These are phyloP conservation scores for Talaromyces wortmannii DNA, from an alignment of 495 filamentous ascomycete genomes.

Conservation along the genomic window DNA sequence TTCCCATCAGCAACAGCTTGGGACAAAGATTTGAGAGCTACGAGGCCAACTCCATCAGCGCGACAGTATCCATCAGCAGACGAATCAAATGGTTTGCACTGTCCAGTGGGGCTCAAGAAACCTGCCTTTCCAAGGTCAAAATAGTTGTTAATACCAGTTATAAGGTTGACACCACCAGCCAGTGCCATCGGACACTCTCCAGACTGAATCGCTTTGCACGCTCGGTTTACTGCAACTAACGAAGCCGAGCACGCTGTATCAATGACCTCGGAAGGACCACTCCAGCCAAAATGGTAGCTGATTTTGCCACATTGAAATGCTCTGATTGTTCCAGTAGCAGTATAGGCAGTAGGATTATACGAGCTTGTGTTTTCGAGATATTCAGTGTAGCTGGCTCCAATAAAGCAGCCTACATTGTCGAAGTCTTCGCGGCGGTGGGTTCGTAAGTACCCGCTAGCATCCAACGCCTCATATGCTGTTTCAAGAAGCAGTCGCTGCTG, in stretches of 20 bases:
- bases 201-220: slow-evolving; percentile 13
- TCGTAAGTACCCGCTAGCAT: slow-evolving; percentile 22
- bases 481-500: slow-evolving; percentile 8
- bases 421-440: slow-evolving; percentile 15
- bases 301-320: slow-evolving; percentile 6
- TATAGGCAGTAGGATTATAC: slow-evolving; percentile 9
- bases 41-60: slow-evolving; percentile 23
- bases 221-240: slow-evolving; percentile 10
- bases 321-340: slow-evolving; percentile 11
- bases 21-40: slow-evolving; percentile 47
- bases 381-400: slow-evolving; percentile 12
- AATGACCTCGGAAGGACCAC: slow-evolving; percentile 18
- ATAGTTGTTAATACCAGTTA: slow-evolving; percentile 17
- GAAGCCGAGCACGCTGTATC: slow-evolving; percentile 25
- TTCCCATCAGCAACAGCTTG: slow-evolving; percentile 56
- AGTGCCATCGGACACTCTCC: slow-evolving; percentile 29
- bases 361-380: slow-evolving; percentile 19
- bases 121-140: slow-evolving; percentile 27
- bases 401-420: slow-evolving; percentile 14
- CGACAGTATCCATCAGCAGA: slow-evolving; percentile 29
- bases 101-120: slow-evolving; percentile 38
- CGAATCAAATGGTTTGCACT: slow-evolving; percentile 57
- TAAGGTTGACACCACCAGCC: slow-evolving; percentile 27
- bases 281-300: slow-evolving; percentile 21
- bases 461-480: slow-evolving; percentile 8